A percentile compares a stretch with the other conserved stretches of the same genome.
Conservation (phyloP, 1,284 basidiomycete genomes). For the Pholiota adiposa region DNA sequence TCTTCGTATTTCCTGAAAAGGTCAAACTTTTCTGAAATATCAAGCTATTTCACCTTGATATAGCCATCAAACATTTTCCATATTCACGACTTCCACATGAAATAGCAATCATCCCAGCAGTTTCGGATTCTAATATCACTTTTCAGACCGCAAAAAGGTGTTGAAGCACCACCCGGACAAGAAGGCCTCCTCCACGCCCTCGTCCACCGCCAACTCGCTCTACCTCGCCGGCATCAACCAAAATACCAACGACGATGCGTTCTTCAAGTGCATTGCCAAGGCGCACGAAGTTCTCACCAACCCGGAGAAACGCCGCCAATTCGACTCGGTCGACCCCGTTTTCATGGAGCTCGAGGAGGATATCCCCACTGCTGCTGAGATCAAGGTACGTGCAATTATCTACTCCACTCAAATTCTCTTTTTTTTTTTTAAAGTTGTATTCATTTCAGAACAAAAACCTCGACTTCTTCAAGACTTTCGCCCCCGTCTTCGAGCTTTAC, state of each 20-base stretch:
- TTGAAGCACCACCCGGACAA: conserved; percentile 99
- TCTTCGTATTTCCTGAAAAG: too few species aligned
- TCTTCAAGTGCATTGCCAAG: conserved; percentile 99
- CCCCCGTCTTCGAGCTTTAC: conserved; percentile 89
- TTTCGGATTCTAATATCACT: conserved; percentile 12
- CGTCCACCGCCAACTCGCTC: conserved; percentile 53
- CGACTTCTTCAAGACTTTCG: conserved; percentile 64
- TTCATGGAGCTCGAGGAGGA: conserved; percentile 80
- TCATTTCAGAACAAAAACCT: conserved; percentile 44
- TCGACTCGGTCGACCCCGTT: conserved; percentile 93
- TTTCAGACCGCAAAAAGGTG: conserved; percentile 94
- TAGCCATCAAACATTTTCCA: too few species aligned
- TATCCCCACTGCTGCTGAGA: conserved; percentile 69
- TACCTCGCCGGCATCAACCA: conserved; percentile 43
- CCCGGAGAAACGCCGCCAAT: conserved; percentile 89
- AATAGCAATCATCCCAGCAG: conserved; percentile 4
- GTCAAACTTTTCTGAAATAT: too few species aligned
- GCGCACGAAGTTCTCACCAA: conserved; percentile 92
- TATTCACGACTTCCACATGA: too few species aligned
- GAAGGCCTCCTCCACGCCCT: conserved; percentile 76
- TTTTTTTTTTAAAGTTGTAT: too few species aligned
- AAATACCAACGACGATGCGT: conserved; percentile 89
- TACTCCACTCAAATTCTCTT: too few species aligned
- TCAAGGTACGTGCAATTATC: too few species aligned
- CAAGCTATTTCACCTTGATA: too few species aligned